Conservation (phyloP, 805 yeast species). For the Lipomyces yamadae region DNA sequence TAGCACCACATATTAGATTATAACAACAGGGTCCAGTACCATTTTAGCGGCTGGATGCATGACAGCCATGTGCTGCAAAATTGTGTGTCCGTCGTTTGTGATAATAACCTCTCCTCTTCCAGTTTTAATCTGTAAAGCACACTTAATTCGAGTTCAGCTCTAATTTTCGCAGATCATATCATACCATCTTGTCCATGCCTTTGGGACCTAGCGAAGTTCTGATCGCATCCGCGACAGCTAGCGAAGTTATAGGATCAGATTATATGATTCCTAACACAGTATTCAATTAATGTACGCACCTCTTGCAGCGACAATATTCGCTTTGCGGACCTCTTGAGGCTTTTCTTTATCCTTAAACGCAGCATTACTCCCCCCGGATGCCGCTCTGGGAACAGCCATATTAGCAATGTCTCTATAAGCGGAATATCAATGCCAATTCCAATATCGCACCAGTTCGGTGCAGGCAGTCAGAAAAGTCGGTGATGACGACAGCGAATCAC, state of each 20-base stretch:
- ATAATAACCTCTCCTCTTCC: conserved; percentile 89
- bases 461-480: neutral
- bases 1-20: neutral
- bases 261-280: neutral
- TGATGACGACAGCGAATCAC: neutral
- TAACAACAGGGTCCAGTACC: conserved; percentile 45
- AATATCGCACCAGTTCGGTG: neutral
- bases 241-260: neutral
- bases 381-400: conserved; percentile 29
- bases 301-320: conserved; percentile 88
- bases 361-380: conserved; percentile 48
- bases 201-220: conserved; percentile 96
- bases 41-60: conserved; percentile 98
- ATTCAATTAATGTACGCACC: conserved; percentile 31
- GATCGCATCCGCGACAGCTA: conserved; percentile 91
- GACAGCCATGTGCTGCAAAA: conserved; percentile 95
- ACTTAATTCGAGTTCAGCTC: conserved; percentile 4
- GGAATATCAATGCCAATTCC: neutral
- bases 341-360: conserved; percentile 91
- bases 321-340: conserved; percentile 90
- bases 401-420: neutral
- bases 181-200: conserved; percentile 97
- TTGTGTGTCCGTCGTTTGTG: conserved; percentile 98
- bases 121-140: conserved; percentile 63
- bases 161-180: neutral